phyloP scores from a whole-genome alignment of 352 stramenopile genomes.

The Pythium angustatum region DNA sequence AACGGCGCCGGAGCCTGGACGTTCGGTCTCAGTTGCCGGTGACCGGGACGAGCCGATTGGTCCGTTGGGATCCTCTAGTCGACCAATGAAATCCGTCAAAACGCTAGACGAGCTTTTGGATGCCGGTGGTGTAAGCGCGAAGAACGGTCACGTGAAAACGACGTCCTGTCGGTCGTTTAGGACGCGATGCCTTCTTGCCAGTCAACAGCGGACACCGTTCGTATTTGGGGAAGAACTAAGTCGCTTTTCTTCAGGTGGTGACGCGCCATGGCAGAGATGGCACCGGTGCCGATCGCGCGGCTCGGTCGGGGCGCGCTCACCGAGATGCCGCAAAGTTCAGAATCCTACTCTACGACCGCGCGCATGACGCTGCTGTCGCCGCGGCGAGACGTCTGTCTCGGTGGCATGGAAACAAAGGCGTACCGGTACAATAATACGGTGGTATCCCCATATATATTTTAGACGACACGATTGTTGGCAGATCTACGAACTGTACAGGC shows the following conservation, averaged over 20 bases:
- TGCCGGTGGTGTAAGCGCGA: neutral
- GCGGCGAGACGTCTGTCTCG: neutral
- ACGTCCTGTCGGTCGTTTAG: no score
- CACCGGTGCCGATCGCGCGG: no score
- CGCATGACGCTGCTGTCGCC: neutral
- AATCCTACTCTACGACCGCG: neutral
- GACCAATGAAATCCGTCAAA: neutral
- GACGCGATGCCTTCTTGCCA: no score
- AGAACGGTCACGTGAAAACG: neutral
- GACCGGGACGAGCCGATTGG: neutral
- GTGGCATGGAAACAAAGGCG: no score
- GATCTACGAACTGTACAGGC: no score
- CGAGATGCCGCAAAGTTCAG: slow-evolving; percentile 4
- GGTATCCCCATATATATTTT: no score
- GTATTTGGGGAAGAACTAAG: neutral
- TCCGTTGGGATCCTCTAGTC: neutral
- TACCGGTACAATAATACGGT: no score
- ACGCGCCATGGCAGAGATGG: neutral
- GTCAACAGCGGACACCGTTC: no score
- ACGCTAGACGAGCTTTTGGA: slow-evolving; percentile 2
- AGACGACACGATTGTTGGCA: no score
- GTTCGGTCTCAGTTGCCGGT: neutral
- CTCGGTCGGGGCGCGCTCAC: neutral
- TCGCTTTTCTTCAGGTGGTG: neutral
- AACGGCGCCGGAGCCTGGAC: no score